Conservation (phyloP, 345 rosid species). For the Balakata baccata region DNA sequence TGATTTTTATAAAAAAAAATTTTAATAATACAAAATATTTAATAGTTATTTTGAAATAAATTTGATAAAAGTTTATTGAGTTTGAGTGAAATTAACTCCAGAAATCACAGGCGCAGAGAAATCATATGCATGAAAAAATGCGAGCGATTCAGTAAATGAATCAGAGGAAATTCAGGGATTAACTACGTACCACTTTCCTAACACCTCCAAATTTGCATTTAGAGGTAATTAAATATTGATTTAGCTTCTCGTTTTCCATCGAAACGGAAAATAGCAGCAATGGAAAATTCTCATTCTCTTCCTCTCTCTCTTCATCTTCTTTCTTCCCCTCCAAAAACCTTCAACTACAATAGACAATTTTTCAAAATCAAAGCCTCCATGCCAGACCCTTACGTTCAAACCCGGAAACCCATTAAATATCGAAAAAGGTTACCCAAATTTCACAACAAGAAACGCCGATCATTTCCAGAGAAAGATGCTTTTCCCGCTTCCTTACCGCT, state of each 20-base stretch:
- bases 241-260: neutral
- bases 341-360: neutral
- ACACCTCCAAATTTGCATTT: too few relatives aligned
- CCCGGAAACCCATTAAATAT: neutral
- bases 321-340: neutral
- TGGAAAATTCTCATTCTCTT: neutral
- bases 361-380: conserved; percentile 10
- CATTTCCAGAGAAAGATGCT: conserved; percentile 47
- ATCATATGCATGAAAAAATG: too few relatives aligned
- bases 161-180: too few relatives aligned
- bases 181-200: too few relatives aligned
- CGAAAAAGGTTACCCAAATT: neutral
- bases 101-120: too few relatives aligned
- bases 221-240: too few relatives aligned
- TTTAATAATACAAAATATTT: too few relatives aligned
- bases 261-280: neutral
- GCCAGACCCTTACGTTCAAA: neutral
- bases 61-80: too few relatives aligned
- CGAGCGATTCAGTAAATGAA: too few relatives aligned
- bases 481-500: conserved; percentile 67
- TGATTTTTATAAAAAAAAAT: too few relatives aligned
- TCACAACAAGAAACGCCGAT: neutral
- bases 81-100: too few relatives aligned
- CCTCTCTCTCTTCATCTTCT: neutral
- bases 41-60: too few relatives aligned